Conservation (phyloP, 2,329 filamentous ascomycete species). For the Cercospora sojina region DNA sequence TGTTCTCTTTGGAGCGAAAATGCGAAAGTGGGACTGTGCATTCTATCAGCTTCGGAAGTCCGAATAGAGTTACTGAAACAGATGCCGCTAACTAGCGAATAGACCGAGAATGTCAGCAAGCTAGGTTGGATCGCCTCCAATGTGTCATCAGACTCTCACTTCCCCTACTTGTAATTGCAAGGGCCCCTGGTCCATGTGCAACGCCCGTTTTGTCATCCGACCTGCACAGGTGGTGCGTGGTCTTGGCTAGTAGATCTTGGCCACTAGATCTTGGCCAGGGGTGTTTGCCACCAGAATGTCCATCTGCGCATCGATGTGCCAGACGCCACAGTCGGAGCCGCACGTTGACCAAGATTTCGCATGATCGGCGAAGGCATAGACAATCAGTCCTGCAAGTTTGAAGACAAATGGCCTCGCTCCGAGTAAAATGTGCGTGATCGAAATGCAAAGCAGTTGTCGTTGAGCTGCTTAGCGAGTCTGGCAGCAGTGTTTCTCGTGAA, state of each 20-base stretch:
- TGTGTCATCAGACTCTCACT: constrained; percentile 6
- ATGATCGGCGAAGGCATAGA: background rate
- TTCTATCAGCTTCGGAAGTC: background rate
- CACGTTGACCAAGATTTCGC: background rate
- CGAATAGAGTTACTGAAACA: constrained; percentile 1
- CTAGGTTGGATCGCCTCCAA: background rate
- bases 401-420: background rate
- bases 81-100: constrained; percentile 2
- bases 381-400: background rate
- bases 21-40: background rate
- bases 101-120: constrained; percentile 1
- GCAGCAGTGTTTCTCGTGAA: background rate
- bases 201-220: background rate
- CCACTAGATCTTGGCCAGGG: background rate
- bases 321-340: background rate
- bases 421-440: background rate
- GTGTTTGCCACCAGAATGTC: background rate
- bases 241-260: background rate
- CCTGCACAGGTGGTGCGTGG: constrained; percentile 4
- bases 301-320: background rate
- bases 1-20: background rate
- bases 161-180: background rate
- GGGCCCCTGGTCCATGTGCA: constrained; percentile 1
- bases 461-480: background rate
- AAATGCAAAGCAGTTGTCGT: background rate